phyloP scores from a whole-genome alignment of 306 rosid species.

The Oemleria cerasiformis region DNA sequence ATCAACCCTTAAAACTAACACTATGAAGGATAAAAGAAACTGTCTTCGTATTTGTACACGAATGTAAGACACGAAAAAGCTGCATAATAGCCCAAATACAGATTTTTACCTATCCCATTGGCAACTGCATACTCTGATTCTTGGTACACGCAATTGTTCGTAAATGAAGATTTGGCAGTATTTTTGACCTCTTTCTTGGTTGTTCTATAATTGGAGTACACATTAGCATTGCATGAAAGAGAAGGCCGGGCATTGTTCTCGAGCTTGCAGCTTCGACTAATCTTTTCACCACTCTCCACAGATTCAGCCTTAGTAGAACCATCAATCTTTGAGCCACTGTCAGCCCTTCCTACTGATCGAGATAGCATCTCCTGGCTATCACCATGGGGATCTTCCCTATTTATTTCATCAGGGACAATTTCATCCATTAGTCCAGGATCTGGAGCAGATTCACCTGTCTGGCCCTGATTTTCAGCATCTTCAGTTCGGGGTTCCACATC shows the following conservation, averaged over 20 bases:
- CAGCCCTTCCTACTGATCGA: slow-evolving; percentile 83
- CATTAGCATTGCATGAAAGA: slow-evolving; percentile 67
- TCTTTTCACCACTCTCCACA: slow-evolving; percentile 94
- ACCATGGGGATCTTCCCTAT: slow-evolving; percentile 85
- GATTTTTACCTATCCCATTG: slow-evolving; percentile 58
- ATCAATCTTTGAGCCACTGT: slow-evolving; percentile 93
- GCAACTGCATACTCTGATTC: slow-evolving; percentile 55
- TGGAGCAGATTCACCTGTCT: slow-evolving; percentile 91
- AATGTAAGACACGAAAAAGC: not conserved
- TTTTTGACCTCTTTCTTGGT: slow-evolving; percentile 62
- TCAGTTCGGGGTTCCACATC: slow-evolving; percentile 88
- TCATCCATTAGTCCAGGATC: slow-evolving; percentile 96
- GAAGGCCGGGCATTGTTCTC: slow-evolving; percentile 64
- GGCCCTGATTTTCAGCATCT: slow-evolving; percentile 95
- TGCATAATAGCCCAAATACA: slow-evolving; percentile 13
- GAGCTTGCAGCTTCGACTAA: slow-evolving; percentile 66
- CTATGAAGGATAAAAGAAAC: not conserved
- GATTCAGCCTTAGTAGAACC: slow-evolving; percentile 95
- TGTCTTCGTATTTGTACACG: not conserved
- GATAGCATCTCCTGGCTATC: slow-evolving; percentile 97
- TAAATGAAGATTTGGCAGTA: slow-evolving; percentile 71
- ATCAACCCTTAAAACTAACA: not conserved
- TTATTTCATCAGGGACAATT: slow-evolving; percentile 75
- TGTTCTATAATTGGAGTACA: slow-evolving; percentile 53
- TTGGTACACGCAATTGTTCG: slow-evolving; percentile 42